Evolutionary conservation across 768 basidiomycete species (phyloP).

Genomic region (Dictyophora rubrovolvata): DNA sequence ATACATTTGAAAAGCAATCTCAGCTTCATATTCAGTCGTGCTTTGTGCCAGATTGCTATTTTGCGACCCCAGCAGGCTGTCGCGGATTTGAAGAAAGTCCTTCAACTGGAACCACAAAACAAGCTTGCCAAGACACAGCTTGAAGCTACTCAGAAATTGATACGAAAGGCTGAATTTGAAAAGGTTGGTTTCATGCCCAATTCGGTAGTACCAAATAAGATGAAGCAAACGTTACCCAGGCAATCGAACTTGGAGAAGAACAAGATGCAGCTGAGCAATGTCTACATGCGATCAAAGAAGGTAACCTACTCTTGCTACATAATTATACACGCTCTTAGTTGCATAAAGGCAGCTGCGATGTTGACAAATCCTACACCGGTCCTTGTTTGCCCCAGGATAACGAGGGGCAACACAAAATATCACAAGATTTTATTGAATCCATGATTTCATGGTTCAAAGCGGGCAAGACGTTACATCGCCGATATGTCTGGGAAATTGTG

Average conservation of each 20-base stretch:
- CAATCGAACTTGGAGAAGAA: constrained; percentile 89
- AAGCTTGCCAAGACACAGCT: constrained; percentile 70
- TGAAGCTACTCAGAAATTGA: constrained; percentile 81
- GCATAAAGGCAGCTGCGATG: constrained; percentile 59
- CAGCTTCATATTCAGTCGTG: constrained; percentile 45
- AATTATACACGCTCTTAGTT: neutral
- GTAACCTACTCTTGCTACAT: constrained; percentile 27
- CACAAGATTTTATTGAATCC: constrained; percentile 62
- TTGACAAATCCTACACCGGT: constrained; percentile 65
- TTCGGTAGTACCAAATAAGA: neutral
- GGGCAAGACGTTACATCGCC: constrained; percentile 82
- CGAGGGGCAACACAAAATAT: constrained; percentile 56
- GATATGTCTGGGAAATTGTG: constrained; percentile 94
- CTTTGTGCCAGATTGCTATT: constrained; percentile 83
- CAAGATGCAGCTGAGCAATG: constrained; percentile 69
- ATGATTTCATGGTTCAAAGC: constrained; percentile 93
- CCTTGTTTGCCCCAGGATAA: constrained; percentile 54
- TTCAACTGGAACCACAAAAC: constrained; percentile 80
- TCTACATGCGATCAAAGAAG: constrained; percentile 67
- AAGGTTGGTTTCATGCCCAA: constrained; percentile 42
- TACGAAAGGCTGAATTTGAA: constrained; percentile 85
- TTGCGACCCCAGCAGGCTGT: constrained; percentile 81
- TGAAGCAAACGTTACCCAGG: constrained; percentile 32
- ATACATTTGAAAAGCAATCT: neutral
- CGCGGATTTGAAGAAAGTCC: constrained; percentile 76